These are phyloP conservation scores for Calonectria multiphialidica DNA, from an alignment of 2,329 filamentous ascomycete genomes.

Conservation along the genomic window DNA sequence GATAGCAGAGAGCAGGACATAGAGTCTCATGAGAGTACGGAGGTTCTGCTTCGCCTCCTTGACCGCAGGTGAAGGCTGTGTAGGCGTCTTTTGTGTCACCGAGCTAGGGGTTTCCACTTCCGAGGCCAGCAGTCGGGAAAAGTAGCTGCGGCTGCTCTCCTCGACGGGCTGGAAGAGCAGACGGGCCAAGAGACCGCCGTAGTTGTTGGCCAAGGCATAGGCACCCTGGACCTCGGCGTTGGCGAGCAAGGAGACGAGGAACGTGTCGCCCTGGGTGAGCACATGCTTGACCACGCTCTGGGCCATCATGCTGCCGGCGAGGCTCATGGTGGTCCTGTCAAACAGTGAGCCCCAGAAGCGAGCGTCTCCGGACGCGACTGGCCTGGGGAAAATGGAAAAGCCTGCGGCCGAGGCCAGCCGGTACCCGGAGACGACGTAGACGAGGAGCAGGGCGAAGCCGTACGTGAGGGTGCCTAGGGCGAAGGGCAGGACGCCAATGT, in stretches of 20 bases:
- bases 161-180: conserved; percentile 96
- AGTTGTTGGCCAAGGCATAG: conserved; percentile 95
- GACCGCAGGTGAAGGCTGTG: conserved; percentile 46
- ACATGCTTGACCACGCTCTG: conserved; percentile 94
- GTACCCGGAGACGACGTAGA: conserved; percentile 76
- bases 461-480: conserved; percentile 88
- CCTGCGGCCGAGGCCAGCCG: conserved; percentile 65
- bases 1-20: conserved; percentile 78
- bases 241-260: conserved; percentile 85
- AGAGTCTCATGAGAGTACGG: conserved; percentile 75
- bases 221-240: conserved; percentile 86
- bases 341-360: conserved; percentile 72
- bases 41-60: conserved; percentile 65
- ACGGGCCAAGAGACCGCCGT: conserved; percentile 88
- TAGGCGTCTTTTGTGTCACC: conserved; percentile 33
- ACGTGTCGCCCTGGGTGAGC: conserved; percentile 92
- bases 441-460: conserved; percentile 73
- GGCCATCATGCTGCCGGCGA: conserved; percentile 85
- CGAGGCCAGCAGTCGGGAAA: conserved; percentile 79
- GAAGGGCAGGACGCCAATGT: conserved; percentile 86
- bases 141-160: conserved; percentile 91
- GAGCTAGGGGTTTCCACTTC: conserved; percentile 26
- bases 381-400: conserved; percentile 76
- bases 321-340: conserved; percentile 75
- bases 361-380: conserved; percentile 43